Base-by-base conservation (phyloP, 495 filamentous ascomycete genomes). In the Durotheca rogersii region DNA sequence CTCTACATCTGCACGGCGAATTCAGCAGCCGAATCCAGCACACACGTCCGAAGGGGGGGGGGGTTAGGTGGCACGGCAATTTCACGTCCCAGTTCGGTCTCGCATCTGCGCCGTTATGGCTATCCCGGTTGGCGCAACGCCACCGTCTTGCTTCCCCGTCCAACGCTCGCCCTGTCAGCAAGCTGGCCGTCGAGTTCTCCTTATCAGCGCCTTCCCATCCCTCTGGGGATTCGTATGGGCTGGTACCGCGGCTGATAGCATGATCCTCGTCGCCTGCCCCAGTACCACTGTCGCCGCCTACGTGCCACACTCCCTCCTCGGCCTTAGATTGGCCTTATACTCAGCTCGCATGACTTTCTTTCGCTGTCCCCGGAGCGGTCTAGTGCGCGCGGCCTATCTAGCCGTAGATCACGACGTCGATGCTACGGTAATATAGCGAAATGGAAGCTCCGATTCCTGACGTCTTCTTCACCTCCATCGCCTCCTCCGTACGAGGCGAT, bases 401-500 rank as follows among this genome's bases (percentile, higher is more conserved):
- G 46, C 15, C 50, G 29, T 42, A 42, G 41, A 54, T 47, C 50
- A 27, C 32, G 18, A 38, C 41, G 36, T 10, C 15, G 20, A 54
- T 59, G 45, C 32, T 46, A 59, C 56, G 35, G 32, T 47, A 43
- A 41, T 54, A 27, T 54, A 35, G 32, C 16, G 11, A n/a, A 1
- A 39, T 35, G 18, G 44, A 18, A 27, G 35, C 41, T 53, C 41
- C 40, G 42, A 25, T 30, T 23, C 38, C 25, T 47, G 7, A 20
- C 18, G 35, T 23, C 19, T n/a, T 44, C 6, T 53, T 38, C 32
- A 12, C 36, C 23, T 41, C 36, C 31, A 54, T 21, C 35, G 7
- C n/a, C 25, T 45, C 27, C 34, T 34, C 16, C 17, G 34, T 30
- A 12, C 35, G 16, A 16, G 7, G 7, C 30, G 35, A 37, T 20